Percentiles rank a stretch among this genome's conserved stretches.
phyloP scores from a whole-genome alignment of 192 early-diverging fungal species.

The Jimgerdemannia lactiflua region DNA sequence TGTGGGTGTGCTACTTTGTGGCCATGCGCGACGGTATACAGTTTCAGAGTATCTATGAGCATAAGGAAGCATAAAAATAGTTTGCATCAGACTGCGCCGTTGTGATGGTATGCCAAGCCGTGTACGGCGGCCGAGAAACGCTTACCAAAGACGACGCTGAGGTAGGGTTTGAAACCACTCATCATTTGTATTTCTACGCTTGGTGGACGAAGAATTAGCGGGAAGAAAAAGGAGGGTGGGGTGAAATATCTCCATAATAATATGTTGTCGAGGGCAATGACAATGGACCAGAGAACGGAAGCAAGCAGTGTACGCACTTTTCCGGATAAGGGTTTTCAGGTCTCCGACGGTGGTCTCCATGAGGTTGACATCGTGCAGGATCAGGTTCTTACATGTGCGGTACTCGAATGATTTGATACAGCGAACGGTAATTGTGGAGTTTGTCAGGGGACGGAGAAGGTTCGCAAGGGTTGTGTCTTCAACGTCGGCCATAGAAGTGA shows the following conservation, averaged over 20 bases:
- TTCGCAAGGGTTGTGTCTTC: slow-evolving; percentile 31
- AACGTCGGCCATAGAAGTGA: not conserved
- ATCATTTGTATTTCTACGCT: slow-evolving; percentile 55
- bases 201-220: not conserved
- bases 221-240: not conserved
- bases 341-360: slow-evolving; percentile 61
- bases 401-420: slow-evolving; percentile 92
- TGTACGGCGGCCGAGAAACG: not conserved
- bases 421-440: slow-evolving; percentile 73
- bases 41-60: slow-evolving; percentile 66
- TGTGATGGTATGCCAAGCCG: no score
- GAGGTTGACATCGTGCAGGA: slow-evolving; percentile 72
- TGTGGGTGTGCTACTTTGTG: slow-evolving; percentile 50
- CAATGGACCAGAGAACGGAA: not conserved
- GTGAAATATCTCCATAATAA: not conserved
- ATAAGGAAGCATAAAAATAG: not conserved
- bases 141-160: slow-evolving; percentile 63
- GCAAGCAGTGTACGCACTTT: slow-evolving; percentile 40
- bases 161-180: slow-evolving; percentile 67
- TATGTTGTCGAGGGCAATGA: not conserved
- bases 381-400: slow-evolving; percentile 78
- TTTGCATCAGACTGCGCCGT: no score
- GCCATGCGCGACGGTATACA: slow-evolving; percentile 72
- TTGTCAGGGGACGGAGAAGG: slow-evolving; percentile 37
- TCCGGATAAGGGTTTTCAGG: slow-evolving; percentile 47